Evolutionary conservation across 2,329 filamentous ascomycete genomes (phyloP).

Genomic region (Alternaria gansuensis): DNA sequence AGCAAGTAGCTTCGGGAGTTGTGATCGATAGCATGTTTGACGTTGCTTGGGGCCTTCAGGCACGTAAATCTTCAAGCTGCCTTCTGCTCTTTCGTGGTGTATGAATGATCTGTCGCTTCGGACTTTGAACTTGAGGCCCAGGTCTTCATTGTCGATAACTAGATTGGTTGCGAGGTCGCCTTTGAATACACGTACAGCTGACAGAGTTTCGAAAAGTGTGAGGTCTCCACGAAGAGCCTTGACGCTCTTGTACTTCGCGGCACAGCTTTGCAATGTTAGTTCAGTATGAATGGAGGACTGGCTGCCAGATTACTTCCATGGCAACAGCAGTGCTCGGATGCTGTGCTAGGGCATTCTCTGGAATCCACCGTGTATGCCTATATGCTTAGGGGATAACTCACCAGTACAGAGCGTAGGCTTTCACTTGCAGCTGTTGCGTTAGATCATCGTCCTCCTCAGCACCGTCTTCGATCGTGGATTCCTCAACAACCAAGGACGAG

Average conservation of each 20-base stretch:
- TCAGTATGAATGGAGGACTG: background rate
- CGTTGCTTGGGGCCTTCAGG: constrained; percentile 21
- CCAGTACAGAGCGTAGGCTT: constrained; percentile 36
- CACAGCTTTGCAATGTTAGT: constrained; percentile 30
- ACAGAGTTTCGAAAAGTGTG: constrained; percentile 17
- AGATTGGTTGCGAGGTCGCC: background rate
- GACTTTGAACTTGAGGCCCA: constrained; percentile 11
- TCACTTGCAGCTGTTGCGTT: constrained; percentile 16
- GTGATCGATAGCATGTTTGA: constrained; percentile 25
- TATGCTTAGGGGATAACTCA: constrained; percentile 17
- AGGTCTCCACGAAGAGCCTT: constrained; percentile 27
- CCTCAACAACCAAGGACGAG: constrained; percentile 25
- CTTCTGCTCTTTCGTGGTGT: constrained; percentile 23
- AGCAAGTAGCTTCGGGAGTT: constrained; percentile 29
- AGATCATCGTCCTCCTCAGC: constrained; percentile 12
- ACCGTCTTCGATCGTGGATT: constrained; percentile 19
- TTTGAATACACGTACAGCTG: background rate
- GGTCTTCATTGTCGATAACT: background rate
- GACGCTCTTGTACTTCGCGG: constrained; percentile 34
- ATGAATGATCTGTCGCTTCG: constrained; percentile 26
- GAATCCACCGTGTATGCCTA: too few species aligned
- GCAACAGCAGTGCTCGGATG: background rate
- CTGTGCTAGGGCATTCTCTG: background rate
- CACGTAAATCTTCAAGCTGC: constrained; percentile 28
- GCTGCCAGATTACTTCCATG: background rate